These are phyloP conservation scores for Aureobasidium musti DNA, from an alignment of 2,329 filamentous ascomycete species.

Conservation along the genomic window DNA sequence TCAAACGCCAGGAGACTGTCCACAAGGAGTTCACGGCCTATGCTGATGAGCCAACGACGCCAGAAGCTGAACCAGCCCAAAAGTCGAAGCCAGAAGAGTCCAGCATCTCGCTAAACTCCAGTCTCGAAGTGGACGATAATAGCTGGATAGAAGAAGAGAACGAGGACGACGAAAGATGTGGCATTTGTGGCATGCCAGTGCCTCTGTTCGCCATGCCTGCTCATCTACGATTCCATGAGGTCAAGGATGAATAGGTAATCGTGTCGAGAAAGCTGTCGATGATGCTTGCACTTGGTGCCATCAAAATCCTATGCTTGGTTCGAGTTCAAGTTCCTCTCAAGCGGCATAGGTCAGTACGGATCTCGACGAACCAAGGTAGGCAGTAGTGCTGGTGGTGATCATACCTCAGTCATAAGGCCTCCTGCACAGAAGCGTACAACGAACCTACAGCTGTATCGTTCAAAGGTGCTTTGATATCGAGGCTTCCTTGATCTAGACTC, in stretches of 20 bases:
- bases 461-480: background rate
- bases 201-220: conserved; percentile 61
- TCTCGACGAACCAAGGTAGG: background rate
- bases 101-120: background rate
- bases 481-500: background rate
- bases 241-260: background rate
- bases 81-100: background rate
- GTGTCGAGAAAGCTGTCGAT: background rate
- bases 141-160: conserved; percentile 17
- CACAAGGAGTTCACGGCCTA: conserved; percentile 67
- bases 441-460: background rate
- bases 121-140: background rate
- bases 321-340: background rate
- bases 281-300: background rate
- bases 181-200: conserved; percentile 56
- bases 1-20: conserved; percentile 69
- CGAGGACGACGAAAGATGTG: conserved; percentile 45
- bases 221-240: conserved; percentile 56
- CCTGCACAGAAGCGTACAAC: background rate
- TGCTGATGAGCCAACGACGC: conserved; percentile 38
- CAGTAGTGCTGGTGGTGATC: background rate
- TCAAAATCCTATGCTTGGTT: background rate
- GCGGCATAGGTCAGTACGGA: background rate
- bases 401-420: background rate
- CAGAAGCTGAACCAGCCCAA: background rate